These are phyloP conservation scores for Sarocladium strictum DNA, from an alignment of 2,329 filamentous ascomycete species.

Conservation along the genomic window DNA sequence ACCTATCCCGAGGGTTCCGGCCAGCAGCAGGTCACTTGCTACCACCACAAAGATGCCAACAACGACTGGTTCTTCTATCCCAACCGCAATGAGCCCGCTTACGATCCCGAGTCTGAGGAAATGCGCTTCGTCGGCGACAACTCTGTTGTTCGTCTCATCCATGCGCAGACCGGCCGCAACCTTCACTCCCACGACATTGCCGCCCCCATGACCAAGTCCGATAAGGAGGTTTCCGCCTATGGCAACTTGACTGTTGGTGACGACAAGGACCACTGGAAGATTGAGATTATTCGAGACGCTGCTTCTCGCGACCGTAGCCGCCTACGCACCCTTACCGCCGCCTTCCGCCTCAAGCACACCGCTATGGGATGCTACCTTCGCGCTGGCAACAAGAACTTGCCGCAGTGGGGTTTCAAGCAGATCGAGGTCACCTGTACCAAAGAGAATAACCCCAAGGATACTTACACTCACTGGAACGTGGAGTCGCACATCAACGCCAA, in stretches of 20 bases:
- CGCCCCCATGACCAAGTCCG: conserved; percentile 81
- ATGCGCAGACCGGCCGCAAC: conserved; percentile 93
- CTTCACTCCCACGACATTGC: conserved; percentile 89
- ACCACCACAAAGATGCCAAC: conserved; percentile 99
- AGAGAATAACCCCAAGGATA: conserved; percentile 83
- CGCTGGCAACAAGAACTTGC: conserved; percentile 91
- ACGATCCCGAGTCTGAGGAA: conserved; percentile 58
- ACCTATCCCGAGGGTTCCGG: conserved; percentile 89
- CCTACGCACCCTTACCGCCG: conserved; percentile 85
- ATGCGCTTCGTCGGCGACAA: conserved; percentile 74
- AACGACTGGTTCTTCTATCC: conserved; percentile 99
- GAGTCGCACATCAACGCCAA: conserved; percentile 93
- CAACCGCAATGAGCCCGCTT: conserved; percentile 71
- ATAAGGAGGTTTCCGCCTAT: conserved; percentile 92
- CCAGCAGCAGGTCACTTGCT: conserved; percentile 98
- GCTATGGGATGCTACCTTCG: conserved; percentile 87
- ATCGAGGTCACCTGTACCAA: conserved; percentile 96
- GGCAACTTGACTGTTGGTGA: conserved; percentile 94
- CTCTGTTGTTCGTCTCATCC: conserved; percentile 77
- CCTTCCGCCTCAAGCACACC: conserved; percentile 81
- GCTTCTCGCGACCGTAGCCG: conserved; percentile 78
- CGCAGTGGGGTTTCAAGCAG: conserved; percentile 99
- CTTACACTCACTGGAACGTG: conserved; percentile 98
- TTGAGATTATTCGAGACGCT: conserved; percentile 88
- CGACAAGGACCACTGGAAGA: conserved; percentile 93